phyloP scores from a whole-genome alignment of 2,329 filamentous ascomycete genomes.

The Calonectria hongkongensis region DNA sequence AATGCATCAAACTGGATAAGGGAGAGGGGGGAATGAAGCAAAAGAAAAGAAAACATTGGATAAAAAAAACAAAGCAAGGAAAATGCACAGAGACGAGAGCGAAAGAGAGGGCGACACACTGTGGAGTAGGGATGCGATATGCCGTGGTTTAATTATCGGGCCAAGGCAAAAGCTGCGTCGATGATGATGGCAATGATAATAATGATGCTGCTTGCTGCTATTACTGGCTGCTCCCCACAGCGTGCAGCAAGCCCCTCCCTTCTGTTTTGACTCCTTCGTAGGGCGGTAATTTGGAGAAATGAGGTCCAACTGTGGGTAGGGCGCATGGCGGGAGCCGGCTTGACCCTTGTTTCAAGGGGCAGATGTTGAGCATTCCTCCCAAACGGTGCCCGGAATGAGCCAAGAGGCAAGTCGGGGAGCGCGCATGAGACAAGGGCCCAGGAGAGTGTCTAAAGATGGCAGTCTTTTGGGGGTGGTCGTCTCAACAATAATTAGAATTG shows the following conservation, averaged over 20 bases:
- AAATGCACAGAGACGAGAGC: background rate
- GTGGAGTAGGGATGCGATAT: conserved; percentile 16
- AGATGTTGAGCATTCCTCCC: conserved; percentile 25
- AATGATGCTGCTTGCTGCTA: no score
- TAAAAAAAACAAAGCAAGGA: background rate
- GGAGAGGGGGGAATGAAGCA: background rate
- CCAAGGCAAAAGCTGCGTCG: conserved; percentile 13
- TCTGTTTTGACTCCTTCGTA: conserved; percentile 12
- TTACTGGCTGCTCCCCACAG: conserved; percentile 20
- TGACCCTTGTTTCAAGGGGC: conserved; percentile 32
- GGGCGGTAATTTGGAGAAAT: conserved; percentile 25
- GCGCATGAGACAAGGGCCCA: background rate
- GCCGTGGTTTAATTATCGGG: conserved; percentile 17
- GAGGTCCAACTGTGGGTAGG: conserved; percentile 11
- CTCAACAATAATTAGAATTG: conserved; percentile 25
- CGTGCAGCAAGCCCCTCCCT: conserved; percentile 20
- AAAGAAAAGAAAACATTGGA: background rate
- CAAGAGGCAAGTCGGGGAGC: conserved; percentile 31
- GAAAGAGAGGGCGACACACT: conserved; percentile 1
- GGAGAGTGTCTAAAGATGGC: conserved; percentile 5
- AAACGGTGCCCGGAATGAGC: conserved; percentile 29
- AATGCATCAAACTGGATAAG: conserved; percentile 6
- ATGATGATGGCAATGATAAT: background rate
- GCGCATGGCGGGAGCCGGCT: conserved; percentile 27
- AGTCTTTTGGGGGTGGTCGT: background rate